These are phyloP conservation scores for Xylaria sp. DNA, from an alignment of 2,329 filamentous ascomycete species.

Conservation along the genomic window DNA sequence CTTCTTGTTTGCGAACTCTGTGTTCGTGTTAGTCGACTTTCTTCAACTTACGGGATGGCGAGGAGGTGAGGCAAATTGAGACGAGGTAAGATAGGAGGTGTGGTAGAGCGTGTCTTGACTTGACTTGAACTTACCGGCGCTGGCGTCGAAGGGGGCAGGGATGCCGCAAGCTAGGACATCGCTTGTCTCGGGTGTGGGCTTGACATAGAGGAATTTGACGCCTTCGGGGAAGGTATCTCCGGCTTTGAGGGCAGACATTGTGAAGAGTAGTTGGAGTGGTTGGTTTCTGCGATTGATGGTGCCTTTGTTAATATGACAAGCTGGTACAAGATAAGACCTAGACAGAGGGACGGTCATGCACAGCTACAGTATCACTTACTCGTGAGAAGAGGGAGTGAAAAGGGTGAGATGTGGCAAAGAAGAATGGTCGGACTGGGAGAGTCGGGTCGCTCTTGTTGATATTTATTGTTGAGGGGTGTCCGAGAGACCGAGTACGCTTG, in stretches of 20 bases:
- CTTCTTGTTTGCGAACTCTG: conserved; percentile 68
- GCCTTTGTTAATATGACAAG: not conserved
- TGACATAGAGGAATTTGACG: conserved; percentile 86
- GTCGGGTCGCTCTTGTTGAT: not conserved
- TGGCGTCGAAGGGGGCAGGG: conserved; percentile 81
- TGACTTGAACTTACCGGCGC: conserved; percentile 65
- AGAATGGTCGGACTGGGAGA: not conserved
- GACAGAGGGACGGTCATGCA: too few relatives aligned
- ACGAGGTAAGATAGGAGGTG: not conserved
- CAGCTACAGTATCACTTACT: too few relatives aligned
- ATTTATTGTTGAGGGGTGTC: not conserved
- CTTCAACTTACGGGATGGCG: not conserved
- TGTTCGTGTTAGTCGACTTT: not conserved
- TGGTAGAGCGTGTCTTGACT: not conserved
- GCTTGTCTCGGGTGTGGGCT: conserved; percentile 75
- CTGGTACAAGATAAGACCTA: too few relatives aligned
- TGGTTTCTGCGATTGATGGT: not conserved
- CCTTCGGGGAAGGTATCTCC: conserved; percentile 86
- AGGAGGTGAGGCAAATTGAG: not conserved
- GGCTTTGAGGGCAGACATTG: conserved; percentile 75
- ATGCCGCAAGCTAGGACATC: conserved; percentile 81
- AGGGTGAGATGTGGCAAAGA: not conserved
- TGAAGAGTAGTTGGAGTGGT: conserved; percentile 34
- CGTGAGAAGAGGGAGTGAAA: too few relatives aligned
- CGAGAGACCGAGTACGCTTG: not conserved